A percentile compares a stretch with the other conserved stretches of the same genome.
Evolutionary conservation across 108 stramenopile species (phyloP).

Genomic region (Schizochytrium sp.): DNA sequence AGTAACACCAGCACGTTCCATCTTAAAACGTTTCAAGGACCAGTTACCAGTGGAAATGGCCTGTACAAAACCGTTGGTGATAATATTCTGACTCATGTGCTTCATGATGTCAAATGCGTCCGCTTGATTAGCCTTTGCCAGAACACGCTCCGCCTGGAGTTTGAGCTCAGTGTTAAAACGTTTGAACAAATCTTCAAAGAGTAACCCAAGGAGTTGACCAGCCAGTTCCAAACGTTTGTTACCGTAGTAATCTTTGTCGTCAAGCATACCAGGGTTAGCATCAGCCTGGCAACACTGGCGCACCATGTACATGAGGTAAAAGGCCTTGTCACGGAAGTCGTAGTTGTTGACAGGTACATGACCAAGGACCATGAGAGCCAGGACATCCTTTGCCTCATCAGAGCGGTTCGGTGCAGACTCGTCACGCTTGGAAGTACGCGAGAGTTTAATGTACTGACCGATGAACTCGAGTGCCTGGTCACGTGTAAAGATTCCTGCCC

Average conservation of each 20-base stretch:
- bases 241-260: conserved; percentile 99
- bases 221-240: conserved; percentile 99
- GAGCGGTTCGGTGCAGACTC: not conserved
- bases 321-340: conserved; percentile 98
- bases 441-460: conserved; percentile 53
- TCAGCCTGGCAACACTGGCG: conserved; percentile 96
- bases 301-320: conserved; percentile 98
- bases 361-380: conserved; percentile 91
- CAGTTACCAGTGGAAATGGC: conserved; percentile 99
- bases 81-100: conserved; percentile 73
- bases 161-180: conserved; percentile 93
- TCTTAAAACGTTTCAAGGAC: conserved; percentile 88
- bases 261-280: conserved; percentile 91
- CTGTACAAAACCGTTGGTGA: conserved; percentile 96
- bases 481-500: conserved; percentile 55
- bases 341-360: conserved; percentile 71
- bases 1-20: conserved; percentile 94
- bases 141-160: conserved; percentile 88
- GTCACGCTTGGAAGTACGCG: conserved; percentile 34
- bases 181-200: conserved; percentile 93
- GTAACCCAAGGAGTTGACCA: conserved; percentile 93
- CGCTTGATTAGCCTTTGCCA: conserved; percentile 95
- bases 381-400: conserved; percentile 82
- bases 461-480: conserved; percentile 60
- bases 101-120: conserved; percentile 95